Evolutionary conservation across 768 basidiomycete genomes (phyloP), one percentile per base, ranked within the genome.

Genomic region (Trametes punicea): DNA sequence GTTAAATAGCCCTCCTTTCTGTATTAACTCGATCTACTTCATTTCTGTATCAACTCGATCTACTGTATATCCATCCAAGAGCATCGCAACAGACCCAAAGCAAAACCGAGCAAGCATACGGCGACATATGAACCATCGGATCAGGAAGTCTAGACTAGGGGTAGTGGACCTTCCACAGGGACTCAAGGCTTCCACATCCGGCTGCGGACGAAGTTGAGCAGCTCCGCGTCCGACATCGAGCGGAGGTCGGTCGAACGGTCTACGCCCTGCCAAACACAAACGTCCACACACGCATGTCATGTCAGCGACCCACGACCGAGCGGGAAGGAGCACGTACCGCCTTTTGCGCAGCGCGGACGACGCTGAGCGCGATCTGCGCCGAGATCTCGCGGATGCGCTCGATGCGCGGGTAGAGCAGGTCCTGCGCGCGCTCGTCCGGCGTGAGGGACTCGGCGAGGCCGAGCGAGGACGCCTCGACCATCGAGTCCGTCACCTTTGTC

Each of bases 381-480:
- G 87, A 89, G 65, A 96, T 93, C 67, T 94, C 90, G 30, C 94
- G 80, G 61, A 97, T 86, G 64, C 93, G 80, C 64, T 88, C 82
- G 55, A 96, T 77, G 45, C 83, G 82, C 41, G 95, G 94, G 71
- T 97, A 97, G 7, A 98, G 69, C 44, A 94, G 77, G 40, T 81
- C 87, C 38, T 73, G 64, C 2, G 74, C 76, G 38, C 72, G 77
- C 71, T 97, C 95, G 31, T 89, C 86, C 11, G 68, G 62, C 1
- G 81, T 91, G 38, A 95, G 77, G 4, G 89, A 82, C 55, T 85
- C 72, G 4, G 90, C 85, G 36, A 97, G 79, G 6, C 90, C 91
- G 26, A 90, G 77, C 3, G 93, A 87, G 11, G 89, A 81, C 5
- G 91, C 88, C 68, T 96, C 93, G 23, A 97, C 87, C 90, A 98